Evolutionary conservation across 305 asterid species (phyloP).

Genomic region (Ilex paraguariensis): DNA sequence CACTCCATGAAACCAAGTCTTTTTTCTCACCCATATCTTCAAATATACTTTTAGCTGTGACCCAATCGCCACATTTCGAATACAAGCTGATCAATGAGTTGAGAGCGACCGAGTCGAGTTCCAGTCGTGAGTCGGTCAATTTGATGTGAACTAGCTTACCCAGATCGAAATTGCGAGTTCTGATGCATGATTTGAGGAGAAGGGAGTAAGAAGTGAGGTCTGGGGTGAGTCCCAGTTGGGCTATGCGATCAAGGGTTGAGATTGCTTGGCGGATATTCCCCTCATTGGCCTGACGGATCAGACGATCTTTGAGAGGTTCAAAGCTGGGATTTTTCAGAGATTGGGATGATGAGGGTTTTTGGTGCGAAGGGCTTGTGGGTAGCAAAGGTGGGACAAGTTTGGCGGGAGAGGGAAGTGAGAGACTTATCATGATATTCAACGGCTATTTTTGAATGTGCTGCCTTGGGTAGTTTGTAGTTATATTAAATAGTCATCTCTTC

Average conservation of each 20-base stretch:
- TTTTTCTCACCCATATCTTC: constrained; percentile 46
- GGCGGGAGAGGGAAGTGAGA: constrained; percentile 43
- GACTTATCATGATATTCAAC: constrained; percentile 34
- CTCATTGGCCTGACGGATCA: constrained; percentile 51
- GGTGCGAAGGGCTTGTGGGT: constrained; percentile 29
- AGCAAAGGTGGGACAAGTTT: constrained; percentile 25
- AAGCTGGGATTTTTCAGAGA: constrained; percentile 24
- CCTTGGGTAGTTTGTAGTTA: no score
- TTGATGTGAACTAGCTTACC: constrained; percentile 58
- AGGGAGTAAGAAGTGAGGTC: constrained; percentile 71
- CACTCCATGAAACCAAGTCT: constrained; percentile 89
- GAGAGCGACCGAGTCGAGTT: constrained; percentile 56
- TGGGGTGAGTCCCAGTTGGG: constrained; percentile 43
- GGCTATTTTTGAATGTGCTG: background rate
- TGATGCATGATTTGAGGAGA: constrained; percentile 88
- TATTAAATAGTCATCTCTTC: no score
- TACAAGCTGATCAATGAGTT: constrained; percentile 77
- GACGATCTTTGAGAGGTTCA: constrained; percentile 49
- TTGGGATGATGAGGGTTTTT: constrained; percentile 16
- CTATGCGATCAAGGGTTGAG: constrained; percentile 66
- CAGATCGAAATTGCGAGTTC: constrained; percentile 57
- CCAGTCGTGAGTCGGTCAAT: constrained; percentile 34
- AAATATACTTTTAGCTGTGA: constrained; percentile 53
- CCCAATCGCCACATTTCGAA: constrained; percentile 65
- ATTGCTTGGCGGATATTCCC: constrained; percentile 65